Evolutionary conservation across 129 eudicot genomes (phyloP), one percentile per base, ranked within the genome.

Genomic region (Tagetes erecta): DNA sequence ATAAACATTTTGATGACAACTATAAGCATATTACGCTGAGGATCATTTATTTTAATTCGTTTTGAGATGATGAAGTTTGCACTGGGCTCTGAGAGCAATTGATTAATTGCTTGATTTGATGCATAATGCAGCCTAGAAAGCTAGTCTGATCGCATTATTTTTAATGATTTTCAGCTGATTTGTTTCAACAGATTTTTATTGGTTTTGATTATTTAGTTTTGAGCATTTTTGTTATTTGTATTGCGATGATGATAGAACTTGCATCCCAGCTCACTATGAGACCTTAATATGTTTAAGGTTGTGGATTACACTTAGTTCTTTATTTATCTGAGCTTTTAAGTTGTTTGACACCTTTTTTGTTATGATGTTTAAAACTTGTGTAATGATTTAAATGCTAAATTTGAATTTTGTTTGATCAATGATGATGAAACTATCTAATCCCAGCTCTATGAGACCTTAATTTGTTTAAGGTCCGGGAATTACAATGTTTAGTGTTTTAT

Each of bases 61-160:
- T 6, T 6, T 71, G 79, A 84, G 53, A 84, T 80, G 87, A 84
- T 80, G 87, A 80, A 50, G 67, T 80, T 53, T 80, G 87, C 87
- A 84, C 87, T 84, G 85, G 87, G 87, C 87, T 84, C 87, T 84
- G 87, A 82, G 87, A 74, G 83, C 73, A 60, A 41, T 68, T 68
- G 7, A 57, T 3, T 45, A 68, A 51, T 71, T 81, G 85, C 75
- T 81, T 64, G 73, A 58, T 35, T 64, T 81, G 85, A 81, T 81
- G 85, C 81, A 81, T 67, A 76, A 31, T 47, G 78, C 81, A 71
- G 76, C 84, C 80, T 81, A 81, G 84, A 81, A 81, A 81, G 80
- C 81, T 77, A 42, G 81, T 81, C 84, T 81, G 84, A 81, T 81
- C 84, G 0, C 4, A 4, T 7, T 0, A 3, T 0, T 3, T 8